These are phyloP conservation scores for Plectosphaerella plurivora DNA, from an alignment of 2,329 filamentous ascomycete species.

Conservation along the genomic window DNA sequence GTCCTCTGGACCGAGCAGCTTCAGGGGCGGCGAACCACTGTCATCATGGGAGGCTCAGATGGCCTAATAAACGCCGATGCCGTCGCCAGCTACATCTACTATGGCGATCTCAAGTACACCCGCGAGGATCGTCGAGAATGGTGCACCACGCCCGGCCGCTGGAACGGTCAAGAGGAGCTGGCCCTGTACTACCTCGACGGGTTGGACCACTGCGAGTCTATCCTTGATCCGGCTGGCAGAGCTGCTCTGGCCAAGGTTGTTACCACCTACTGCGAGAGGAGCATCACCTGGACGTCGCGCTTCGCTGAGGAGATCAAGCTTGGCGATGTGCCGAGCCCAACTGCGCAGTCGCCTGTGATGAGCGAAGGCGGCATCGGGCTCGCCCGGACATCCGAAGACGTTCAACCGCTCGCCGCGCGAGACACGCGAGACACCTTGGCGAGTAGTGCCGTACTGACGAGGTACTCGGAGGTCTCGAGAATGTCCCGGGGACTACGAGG, in stretches of 20 bases:
- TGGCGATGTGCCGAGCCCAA: neutral
- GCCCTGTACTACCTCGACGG: slow-evolving; percentile 19
- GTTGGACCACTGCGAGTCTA: slow-evolving; percentile 17
- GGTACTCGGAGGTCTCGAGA: slow-evolving; percentile 5
- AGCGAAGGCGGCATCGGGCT: neutral
- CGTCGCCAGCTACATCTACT: slow-evolving; percentile 18
- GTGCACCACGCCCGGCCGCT: slow-evolving; percentile 8
- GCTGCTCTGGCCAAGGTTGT: slow-evolving; percentile 7
- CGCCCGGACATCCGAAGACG: neutral
- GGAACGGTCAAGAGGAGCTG: slow-evolving; percentile 17
- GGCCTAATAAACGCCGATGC: slow-evolving; percentile 16
- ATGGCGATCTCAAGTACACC: slow-evolving; percentile 12
- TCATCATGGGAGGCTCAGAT: slow-evolving; percentile 16
- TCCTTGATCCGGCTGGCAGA: slow-evolving; percentile 9
- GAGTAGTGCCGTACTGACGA: neutral
- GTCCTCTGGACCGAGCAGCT: slow-evolving; percentile 68
- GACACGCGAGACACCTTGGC: neutral
- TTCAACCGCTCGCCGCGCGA: neutral
- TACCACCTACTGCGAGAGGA: slow-evolving; percentile 2
- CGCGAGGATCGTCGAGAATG: slow-evolving; percentile 11
- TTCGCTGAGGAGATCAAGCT: neutral
- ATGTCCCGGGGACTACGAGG: neutral
- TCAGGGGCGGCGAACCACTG: slow-evolving; percentile 20
- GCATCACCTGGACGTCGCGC: neutral
- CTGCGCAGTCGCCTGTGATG: neutral